Percentiles rank a stretch among this genome's conserved stretches.
Conservation (phyloP, 129 eudicot genomes). For the Kitagawia praeruptora region DNA sequence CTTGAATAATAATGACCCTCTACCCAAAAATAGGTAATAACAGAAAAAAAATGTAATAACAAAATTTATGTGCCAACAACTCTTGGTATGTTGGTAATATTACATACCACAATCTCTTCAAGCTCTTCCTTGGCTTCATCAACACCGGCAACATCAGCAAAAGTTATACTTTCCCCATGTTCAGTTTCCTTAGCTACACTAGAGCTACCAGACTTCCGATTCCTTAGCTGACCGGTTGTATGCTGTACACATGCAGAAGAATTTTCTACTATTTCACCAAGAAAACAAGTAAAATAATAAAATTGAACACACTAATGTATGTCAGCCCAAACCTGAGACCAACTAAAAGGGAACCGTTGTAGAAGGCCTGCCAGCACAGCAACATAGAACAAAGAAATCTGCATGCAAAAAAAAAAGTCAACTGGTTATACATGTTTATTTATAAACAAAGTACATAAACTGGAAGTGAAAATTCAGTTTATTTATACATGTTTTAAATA, state of each 20-base stretch:
- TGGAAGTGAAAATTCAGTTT: not conserved
- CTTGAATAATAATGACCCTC: conserved; percentile 11
- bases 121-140: conserved; percentile 99
- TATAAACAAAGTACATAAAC: not conserved
- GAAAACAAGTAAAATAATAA: conserved; percentile 2
- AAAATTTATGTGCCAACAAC: not conserved
- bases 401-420: conserved; percentile 18
- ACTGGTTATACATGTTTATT: too few species aligned
- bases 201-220: conserved; percentile 75
- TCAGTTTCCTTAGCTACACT: conserved; percentile 77
- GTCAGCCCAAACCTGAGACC: conserved; percentile 62
- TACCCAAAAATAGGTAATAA: not conserved
- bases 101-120: conserved; percentile 94
- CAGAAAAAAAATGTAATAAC: not conserved
- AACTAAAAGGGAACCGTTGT: conserved; percentile 75
- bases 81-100: not conserved
- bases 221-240: conserved; percentile 90
- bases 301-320: conserved; percentile 9
- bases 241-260: conserved; percentile 30
- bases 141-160: conserved; percentile 99
- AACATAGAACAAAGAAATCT: conserved; percentile 87
- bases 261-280: not conserved
- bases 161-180: conserved; percentile 75
- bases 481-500: not conserved
- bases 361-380: conserved; percentile 96